A percentile compares a stretch with the other conserved stretches of the same genome.
Conservation (phyloP, 441 rosid genomes). For the Arabidopsis hybrid region DNA sequence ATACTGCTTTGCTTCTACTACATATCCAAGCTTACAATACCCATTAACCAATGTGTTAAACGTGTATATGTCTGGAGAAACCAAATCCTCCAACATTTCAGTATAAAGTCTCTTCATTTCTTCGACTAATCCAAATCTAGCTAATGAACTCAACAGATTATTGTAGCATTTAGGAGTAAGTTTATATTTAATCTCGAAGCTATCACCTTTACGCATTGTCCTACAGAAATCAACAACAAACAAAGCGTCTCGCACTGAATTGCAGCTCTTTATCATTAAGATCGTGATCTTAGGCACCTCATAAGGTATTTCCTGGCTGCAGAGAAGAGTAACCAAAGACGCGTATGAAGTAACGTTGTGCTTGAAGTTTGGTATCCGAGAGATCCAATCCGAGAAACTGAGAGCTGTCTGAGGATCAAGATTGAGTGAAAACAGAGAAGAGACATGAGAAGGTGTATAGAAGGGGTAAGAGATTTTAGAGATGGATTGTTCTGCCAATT, state of each 20-base stretch:
- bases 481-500: neutral
- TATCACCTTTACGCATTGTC: conserved; percentile 40
- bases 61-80: conserved; percentile 56
- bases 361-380: neutral
- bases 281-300: neutral
- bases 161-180: conserved; percentile 57
- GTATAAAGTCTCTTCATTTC: conserved; percentile 56
- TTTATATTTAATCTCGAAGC: conserved; percentile 45
- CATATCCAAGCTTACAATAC: conserved; percentile 65
- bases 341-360: neutral
- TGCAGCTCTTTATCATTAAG: neutral
- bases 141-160: conserved; percentile 51
- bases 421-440: neutral
- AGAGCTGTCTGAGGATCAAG: conserved; percentile 4
- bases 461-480: neutral
- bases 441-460: neutral
- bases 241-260: neutral
- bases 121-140: conserved; percentile 55
- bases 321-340: neutral
- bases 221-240: conserved; percentile 47
- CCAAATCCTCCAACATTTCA: conserved; percentile 47
- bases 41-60: conserved; percentile 62
- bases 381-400: neutral
- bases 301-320: neutral
- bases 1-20: conserved; percentile 55